phyloP scores from a whole-genome alignment of 1,284 basidiomycete species.

The Gyrodon tennesseensis region DNA sequence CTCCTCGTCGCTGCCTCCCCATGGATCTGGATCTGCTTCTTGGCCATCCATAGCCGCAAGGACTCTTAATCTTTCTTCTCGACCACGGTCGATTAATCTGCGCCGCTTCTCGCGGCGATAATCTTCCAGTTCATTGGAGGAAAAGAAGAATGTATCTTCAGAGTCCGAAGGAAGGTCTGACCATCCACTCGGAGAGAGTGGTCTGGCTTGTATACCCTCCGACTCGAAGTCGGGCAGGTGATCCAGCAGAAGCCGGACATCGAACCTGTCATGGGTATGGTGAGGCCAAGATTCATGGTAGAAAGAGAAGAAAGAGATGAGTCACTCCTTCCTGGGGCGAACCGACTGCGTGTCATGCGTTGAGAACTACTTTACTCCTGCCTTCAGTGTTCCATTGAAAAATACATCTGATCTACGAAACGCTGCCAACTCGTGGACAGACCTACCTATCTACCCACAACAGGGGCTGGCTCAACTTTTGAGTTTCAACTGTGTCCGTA shows the following conservation, averaged over 20 bases:
- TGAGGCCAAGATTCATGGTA: slow-evolving; percentile 19
- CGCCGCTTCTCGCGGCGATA: slow-evolving; percentile 66
- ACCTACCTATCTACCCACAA: slow-evolving; percentile 66
- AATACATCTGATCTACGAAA: slow-evolving; percentile 20
- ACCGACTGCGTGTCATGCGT: slow-evolving; percentile 16
- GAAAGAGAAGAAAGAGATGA: slow-evolving; percentile 25
- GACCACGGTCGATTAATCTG: slow-evolving; percentile 57
- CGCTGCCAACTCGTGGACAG: slow-evolving; percentile 18
- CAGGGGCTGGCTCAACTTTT: slow-evolving; percentile 37
- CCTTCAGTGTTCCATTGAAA: slow-evolving; percentile 17
- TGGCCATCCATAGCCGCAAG: slow-evolving; percentile 51
- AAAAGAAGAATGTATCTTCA: slow-evolving; percentile 79
- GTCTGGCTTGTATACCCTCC: slow-evolving; percentile 16
- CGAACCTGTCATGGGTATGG: slow-evolving; percentile 59
- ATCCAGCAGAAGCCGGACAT: slow-evolving; percentile 72
- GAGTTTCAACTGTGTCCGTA: slow-evolving; percentile 11
- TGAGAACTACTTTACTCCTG: slow-evolving; percentile 16
- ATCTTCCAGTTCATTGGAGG: slow-evolving; percentile 64
- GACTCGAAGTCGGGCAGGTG: slow-evolving; percentile 41
- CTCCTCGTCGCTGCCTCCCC: slow-evolving; percentile 76
- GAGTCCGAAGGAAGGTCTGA: slow-evolving; percentile 78
- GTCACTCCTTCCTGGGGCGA: slow-evolving; percentile 19
- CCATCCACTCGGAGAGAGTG: slow-evolving; percentile 64
- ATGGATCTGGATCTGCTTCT: slow-evolving; percentile 51
- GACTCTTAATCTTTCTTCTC: slow-evolving; percentile 65